A percentile compares a stretch with the other conserved stretches of the same genome.
Conservation (phyloP, 1,284 basidiomycete species). For the Heterobasidion parviporum region DNA sequence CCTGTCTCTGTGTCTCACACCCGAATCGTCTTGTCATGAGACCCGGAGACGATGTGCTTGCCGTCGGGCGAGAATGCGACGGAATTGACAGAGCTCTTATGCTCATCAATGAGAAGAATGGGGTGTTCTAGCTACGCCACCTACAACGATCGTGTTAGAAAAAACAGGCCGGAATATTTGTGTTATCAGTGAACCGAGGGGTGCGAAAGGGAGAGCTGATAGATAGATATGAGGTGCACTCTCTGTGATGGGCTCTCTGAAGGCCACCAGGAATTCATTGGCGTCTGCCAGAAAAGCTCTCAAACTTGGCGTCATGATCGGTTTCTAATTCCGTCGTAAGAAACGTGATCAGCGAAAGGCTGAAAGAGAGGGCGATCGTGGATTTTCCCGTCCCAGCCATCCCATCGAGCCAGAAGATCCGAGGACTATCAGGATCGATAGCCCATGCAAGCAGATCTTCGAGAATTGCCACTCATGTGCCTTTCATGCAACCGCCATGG, state of each 20-base stretch:
- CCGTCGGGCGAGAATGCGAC: background rate
- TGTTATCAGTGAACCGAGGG: background rate
- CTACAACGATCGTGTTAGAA: background rate
- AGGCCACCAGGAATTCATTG: background rate
- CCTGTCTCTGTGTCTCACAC: background rate
- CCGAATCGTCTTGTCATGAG: background rate
- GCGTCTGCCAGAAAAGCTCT: background rate
- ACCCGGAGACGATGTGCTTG: background rate
- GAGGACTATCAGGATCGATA: background rate
- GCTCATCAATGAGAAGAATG: background rate
- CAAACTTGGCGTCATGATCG: background rate
- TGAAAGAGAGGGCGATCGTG: conserved; percentile 9
- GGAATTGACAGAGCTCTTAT: background rate
- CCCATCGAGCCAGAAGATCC: conserved; percentile 17
- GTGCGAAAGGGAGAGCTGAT: background rate
- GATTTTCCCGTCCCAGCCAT: conserved; percentile 18
- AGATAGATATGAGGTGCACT: background rate
- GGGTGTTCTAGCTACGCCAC: background rate
- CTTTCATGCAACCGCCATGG: conserved; percentile 1
- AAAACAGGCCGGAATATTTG: background rate
- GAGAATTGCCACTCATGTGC: conserved; percentile 11
- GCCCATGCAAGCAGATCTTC: conserved; percentile 10
- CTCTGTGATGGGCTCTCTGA: background rate
- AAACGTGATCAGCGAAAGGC: background rate
- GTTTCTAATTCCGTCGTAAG: background rate